phyloP scores from a whole-genome alignment of 352 stramenopile species.

The Thalassiosira sp. region DNA sequence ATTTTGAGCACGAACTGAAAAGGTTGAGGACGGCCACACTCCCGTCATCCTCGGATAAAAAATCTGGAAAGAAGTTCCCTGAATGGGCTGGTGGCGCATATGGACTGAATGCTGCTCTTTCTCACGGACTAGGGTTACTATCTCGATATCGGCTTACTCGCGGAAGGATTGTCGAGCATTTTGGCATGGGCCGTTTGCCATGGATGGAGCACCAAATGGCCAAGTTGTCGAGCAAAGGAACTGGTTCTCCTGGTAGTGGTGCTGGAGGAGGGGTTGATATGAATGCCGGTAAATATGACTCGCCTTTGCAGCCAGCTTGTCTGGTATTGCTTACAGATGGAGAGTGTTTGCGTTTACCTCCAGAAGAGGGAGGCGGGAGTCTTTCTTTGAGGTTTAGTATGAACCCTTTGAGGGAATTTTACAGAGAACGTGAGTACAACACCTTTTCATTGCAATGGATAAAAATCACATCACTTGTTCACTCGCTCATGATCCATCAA shows the following conservation, averaged over 20 bases:
- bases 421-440: constrained; percentile 55
- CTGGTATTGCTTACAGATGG: constrained; percentile 77
- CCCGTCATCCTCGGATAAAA: constrained; percentile 12
- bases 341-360: constrained; percentile 59
- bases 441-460: constrained; percentile 4
- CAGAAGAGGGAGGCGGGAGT: constrained; percentile 60
- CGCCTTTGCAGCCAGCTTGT: constrained; percentile 70
- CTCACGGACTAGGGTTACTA: constrained; percentile 69
- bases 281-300: constrained; percentile 23
- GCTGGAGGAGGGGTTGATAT: constrained; percentile 7
- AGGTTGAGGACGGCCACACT: constrained; percentile 49
- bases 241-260: neutral
- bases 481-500: constrained; percentile 2
- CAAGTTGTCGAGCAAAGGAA: constrained; percentile 13
- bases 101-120: constrained; percentile 69
- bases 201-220: constrained; percentile 53
- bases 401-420: constrained; percentile 75
- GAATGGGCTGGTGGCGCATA: constrained; percentile 67
- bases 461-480: no score
- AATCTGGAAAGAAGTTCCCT: constrained; percentile 58
- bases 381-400: constrained; percentile 69
- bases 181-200: constrained; percentile 70
- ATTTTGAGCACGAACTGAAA: constrained; percentile 78
- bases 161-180: constrained; percentile 71
- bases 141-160: constrained; percentile 69